Percentiles rank a stretch among this genome's conserved stretches.
These are phyloP conservation scores for Lichtheimia ramosa DNA, from an alignment of 371 early-diverging fungal species.

Conservation along the genomic window DNA sequence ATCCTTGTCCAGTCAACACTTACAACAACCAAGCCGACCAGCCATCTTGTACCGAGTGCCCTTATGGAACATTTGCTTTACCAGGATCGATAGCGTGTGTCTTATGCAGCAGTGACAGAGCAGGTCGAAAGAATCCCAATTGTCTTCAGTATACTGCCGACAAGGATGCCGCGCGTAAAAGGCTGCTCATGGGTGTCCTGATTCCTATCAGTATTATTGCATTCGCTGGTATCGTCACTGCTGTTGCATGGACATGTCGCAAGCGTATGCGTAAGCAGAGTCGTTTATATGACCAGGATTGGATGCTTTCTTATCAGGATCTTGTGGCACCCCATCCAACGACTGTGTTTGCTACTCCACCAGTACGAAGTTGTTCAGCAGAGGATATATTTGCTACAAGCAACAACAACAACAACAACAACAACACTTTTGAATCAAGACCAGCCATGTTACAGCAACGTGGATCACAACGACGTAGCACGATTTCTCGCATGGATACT, in stretches of 20 bases:
- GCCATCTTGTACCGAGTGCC: slow-evolving; percentile 31
- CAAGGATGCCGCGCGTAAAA: slow-evolving; percentile 7
- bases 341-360: background rate
- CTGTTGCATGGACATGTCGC: slow-evolving; percentile 17
- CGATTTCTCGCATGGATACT: background rate
- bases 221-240: background rate
- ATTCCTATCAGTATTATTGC: slow-evolving; percentile 24
- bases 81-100: slow-evolving; percentile 20
- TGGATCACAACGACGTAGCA: background rate
- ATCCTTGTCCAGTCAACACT: slow-evolving; percentile 32
- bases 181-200: slow-evolving; percentile 27
- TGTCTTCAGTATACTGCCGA: slow-evolving; percentile 15
- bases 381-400: background rate
- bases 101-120: slow-evolving; percentile 24
- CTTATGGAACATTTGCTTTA: slow-evolving; percentile 18
- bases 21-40: slow-evolving; percentile 26
- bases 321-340: slow-evolving; percentile 13
- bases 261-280: slow-evolving; percentile 20
- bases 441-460: background rate
- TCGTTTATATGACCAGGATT: slow-evolving; percentile 37
- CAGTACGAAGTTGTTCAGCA: background rate
- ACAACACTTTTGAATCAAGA: too few species aligned
- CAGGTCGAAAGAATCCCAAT: slow-evolving; percentile 8
- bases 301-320: slow-evolving; percentile 43
- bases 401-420: too few species aligned